Evolutionary conservation across 2,329 filamentous ascomycete species (phyloP), one percentile per base, ranked within the genome.

Genomic region (Alternaria sp.): DNA sequence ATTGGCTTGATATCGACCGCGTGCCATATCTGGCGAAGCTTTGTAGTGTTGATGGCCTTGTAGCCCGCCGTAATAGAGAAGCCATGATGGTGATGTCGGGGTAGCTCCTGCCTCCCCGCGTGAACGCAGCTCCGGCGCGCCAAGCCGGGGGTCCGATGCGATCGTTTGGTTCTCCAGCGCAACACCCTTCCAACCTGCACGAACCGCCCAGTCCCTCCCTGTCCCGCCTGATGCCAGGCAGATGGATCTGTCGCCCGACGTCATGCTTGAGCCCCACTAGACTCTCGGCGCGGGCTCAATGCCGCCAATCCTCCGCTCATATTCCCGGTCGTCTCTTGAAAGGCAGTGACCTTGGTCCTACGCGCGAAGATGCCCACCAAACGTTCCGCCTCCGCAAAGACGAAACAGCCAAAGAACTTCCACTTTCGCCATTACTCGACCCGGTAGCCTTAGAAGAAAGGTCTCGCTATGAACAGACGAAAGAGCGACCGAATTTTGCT

Each of bases 351-450:
- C 67, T 79, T n/a, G 75, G 77, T 14, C 75, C 75, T 33, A 72
- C 69, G 18, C 60, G 68, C 54, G 65, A 78, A 53, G 69, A 80
- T 71, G 76, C 72, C 9, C 70, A 75, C 58, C 64, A 71, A 23
- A 79, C 73, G 43, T 69, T 78, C 49, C 75, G 79, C 56, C 28
- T 67, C 6, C 79, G 80, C 47, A 71, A 77, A 63, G 69, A 79
- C 68, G 76, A 78, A 51, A 63, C 55, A 18, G 68, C 70, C 30
- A 71, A 66, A 21, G 67, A 71, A 15, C 78, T 87, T 1, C 85
- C 84, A 6, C 61, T 86, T 0, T 84, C 85, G 10, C 84, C 84
- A 0, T 60, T 85, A 7, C 81, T 87, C 75, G 82, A 86, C 61
- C 80, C 83, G 1, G 58, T 78, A 53, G 77, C 79, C n/a, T 61